These are phyloP conservation scores for Phlyctochytrium planicorne DNA, from an alignment of 192 early-diverging fungal species.

Conservation along the genomic window DNA sequence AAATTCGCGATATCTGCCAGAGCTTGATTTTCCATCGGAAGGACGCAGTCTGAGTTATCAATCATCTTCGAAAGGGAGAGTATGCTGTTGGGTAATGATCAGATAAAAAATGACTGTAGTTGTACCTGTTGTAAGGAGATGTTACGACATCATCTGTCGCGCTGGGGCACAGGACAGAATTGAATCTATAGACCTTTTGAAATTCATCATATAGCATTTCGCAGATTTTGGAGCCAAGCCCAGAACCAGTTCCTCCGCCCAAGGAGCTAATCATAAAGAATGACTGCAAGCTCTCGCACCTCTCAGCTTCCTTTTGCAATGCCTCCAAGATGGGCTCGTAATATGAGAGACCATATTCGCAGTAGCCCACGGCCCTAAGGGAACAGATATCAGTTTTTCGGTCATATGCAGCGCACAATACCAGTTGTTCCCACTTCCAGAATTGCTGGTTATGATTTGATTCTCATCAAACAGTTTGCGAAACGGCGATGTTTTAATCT, in stretches of 20 bases:
- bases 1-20: slow-evolving; percentile 46
- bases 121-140: slow-evolving; percentile 57
- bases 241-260: slow-evolving; percentile 62
- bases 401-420: not conserved
- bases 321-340: slow-evolving; percentile 42
- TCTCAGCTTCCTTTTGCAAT: slow-evolving; percentile 48
- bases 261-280: slow-evolving; percentile 51
- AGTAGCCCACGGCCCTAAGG: slow-evolving; percentile 51
- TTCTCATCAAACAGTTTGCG: slow-evolving; percentile 45
- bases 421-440: slow-evolving; percentile 65
- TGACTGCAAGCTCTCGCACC: slow-evolving; percentile 54
- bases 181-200: slow-evolving; percentile 42
- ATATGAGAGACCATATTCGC: slow-evolving; percentile 43
- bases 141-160: slow-evolving; percentile 55
- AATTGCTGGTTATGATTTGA: slow-evolving; percentile 44
- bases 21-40: slow-evolving; percentile 59
- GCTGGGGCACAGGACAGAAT: slow-evolving; percentile 40
- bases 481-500: slow-evolving; percentile 34
- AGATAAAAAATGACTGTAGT: not conserved
- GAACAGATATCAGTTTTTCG: slow-evolving; percentile 4
- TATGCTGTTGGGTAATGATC: not conserved
- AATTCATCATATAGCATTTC: slow-evolving; percentile 43
- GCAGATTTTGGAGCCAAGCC: slow-evolving; percentile 50
- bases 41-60: slow-evolving; percentile 39
- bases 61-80: slow-evolving; percentile 6